A percentile compares a stretch with the other conserved stretches of the same genome.
These are phyloP conservation scores for Diaporthe caulivora DNA, from an alignment of 2,329 filamentous ascomycete species.

Conservation along the genomic window DNA sequence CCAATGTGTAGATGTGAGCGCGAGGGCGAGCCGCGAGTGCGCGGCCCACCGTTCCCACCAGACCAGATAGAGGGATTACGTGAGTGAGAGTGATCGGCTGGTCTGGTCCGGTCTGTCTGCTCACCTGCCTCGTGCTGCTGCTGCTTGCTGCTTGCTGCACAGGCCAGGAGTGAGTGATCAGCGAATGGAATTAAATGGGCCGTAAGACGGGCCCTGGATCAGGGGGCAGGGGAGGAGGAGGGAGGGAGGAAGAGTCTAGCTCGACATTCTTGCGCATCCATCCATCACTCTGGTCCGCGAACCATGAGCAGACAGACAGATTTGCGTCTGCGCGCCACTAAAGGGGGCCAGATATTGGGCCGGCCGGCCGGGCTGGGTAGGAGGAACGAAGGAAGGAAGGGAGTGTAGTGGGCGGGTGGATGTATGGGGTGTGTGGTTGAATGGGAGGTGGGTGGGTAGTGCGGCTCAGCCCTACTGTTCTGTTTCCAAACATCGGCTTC, in stretches of 20 bases:
- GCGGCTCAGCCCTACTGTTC: constrained; percentile 22
- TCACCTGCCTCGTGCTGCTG: not conserved
- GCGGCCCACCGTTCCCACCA: not conserved
- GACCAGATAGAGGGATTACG: not conserved
- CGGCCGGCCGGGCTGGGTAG: not conserved
- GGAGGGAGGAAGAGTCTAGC: not conserved
- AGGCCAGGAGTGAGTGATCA: not conserved
- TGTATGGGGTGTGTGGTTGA: not conserved
- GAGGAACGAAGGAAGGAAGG: not conserved
- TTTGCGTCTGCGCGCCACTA: not conserved
- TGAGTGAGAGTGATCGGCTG: constrained; percentile 16
- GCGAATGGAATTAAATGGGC: not conserved
- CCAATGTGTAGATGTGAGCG: not conserved
- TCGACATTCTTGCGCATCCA: not conserved
- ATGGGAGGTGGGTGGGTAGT: not conserved
- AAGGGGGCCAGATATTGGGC: not conserved
- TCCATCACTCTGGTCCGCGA: not conserved
- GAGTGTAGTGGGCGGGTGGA: not conserved
- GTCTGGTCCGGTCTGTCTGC: not conserved
- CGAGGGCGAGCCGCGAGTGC: no score
- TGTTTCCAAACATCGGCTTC: constrained; percentile 24
- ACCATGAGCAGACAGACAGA: not conserved
- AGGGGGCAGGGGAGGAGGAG: not conserved
- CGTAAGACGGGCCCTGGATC: constrained; percentile 25
- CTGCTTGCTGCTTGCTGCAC: not conserved